phyloP scores from a whole-genome alignment of 768 basidiomycete species.

The Termitomyces heimii region DNA sequence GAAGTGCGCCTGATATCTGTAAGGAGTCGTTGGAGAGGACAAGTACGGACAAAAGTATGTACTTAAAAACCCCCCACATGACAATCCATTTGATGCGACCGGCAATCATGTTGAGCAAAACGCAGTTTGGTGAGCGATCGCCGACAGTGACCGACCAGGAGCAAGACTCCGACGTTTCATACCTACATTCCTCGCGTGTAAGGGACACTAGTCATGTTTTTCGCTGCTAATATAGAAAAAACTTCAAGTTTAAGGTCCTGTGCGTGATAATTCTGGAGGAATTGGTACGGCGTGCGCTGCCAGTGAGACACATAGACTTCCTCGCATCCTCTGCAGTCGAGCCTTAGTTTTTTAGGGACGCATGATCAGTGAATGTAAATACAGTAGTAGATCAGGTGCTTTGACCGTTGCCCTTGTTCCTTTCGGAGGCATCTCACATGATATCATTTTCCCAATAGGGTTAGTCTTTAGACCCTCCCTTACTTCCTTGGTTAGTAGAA shows the following conservation, averaged over 20 bases:
- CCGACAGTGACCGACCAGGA: not conserved
- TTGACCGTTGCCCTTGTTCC: no score
- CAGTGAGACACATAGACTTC: no score
- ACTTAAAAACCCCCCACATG: slow-evolving; percentile 4
- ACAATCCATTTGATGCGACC: slow-evolving; percentile 10
- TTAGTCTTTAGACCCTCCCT: not conserved
- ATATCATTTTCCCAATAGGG: not conserved
- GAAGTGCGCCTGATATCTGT: not conserved
- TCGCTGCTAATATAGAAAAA: not conserved
- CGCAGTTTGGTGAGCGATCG: not conserved
- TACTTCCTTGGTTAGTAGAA: no score
- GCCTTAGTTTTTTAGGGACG: no score
- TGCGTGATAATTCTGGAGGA: not conserved
- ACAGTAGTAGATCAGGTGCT: no score
- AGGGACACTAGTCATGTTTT: not conserved
- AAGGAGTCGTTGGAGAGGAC: not conserved
- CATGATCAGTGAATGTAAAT: no score
- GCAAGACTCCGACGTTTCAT: not conserved
- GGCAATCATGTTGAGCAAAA: not conserved
- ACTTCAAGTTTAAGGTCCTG: not conserved
- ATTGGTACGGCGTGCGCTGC: not conserved
- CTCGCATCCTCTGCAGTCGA: no score
- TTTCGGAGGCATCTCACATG: no score
- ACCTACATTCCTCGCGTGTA: not conserved
- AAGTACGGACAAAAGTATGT: not conserved